Conservation (phyloP, 75 land plant species). For the Picea glauca region DNA sequence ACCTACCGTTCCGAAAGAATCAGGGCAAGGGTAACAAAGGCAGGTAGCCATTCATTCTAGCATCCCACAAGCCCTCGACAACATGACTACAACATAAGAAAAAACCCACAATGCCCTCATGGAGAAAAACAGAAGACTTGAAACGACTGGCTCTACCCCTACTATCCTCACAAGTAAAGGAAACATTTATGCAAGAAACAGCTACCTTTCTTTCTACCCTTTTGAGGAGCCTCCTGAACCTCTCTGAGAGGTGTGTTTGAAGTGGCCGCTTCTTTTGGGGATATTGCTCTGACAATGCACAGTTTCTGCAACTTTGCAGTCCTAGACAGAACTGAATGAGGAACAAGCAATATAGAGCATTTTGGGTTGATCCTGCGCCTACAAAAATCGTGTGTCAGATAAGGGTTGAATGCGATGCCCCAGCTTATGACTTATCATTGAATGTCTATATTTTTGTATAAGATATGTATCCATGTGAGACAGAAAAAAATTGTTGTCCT, state of each 20-base stretch:
- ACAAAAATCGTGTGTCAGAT: neutral
- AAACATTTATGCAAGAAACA: neutral
- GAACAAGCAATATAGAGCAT: neutral
- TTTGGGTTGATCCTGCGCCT: neutral
- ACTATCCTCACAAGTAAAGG: neutral
- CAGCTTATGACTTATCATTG: neutral
- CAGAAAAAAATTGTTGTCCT: neutral
- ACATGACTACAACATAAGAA: neutral
- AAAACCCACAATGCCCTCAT: neutral
- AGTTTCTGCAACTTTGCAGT: neutral
- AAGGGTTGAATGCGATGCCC: neutral
- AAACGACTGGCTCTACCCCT: neutral
- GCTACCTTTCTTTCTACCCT: neutral
- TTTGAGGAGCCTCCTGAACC: neutral
- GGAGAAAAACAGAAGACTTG: neutral
- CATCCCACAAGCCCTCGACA: neutral
- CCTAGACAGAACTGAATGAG: neutral
- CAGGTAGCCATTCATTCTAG: slow-evolving; percentile 7
- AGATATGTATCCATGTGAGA: neutral
- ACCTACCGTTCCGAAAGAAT: neutral
- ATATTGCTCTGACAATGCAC: neutral
- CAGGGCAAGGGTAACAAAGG: neutral
- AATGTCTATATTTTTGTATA: neutral
- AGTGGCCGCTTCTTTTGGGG: neutral
- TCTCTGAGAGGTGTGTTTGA: neutral